A percentile compares a stretch with the other conserved stretches of the same genome.
Conservation (phyloP, 2,329 filamentous ascomycete genomes). For the Alternaria dauci region DNA sequence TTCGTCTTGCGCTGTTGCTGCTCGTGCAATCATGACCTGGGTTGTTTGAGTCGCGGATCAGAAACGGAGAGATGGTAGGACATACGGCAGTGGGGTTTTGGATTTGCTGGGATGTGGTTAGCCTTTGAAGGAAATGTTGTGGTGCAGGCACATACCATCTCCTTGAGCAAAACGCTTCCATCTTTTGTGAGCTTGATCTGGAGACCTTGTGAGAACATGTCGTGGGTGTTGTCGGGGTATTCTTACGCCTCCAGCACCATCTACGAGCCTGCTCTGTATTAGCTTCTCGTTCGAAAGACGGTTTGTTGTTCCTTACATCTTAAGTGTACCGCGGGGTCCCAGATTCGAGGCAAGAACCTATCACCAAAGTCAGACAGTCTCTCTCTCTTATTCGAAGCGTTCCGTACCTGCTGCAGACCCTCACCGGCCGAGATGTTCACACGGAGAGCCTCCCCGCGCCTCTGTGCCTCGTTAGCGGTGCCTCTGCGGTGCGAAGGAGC, state of each 20-base stretch:
- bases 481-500: constrained; percentile 21
- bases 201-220: constrained; percentile 30
- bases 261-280: constrained; percentile 61
- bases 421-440: constrained; percentile 98
- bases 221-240: not conserved
- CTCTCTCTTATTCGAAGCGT: not conserved
- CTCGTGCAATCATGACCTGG: constrained; percentile 74
- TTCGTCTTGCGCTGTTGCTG: constrained; percentile 96
- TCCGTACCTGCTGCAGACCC: constrained; percentile 65
- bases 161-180: constrained; percentile 81
- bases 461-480: constrained; percentile 66
- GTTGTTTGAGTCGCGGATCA: constrained; percentile 15
- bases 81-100: constrained; percentile 94
- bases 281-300: constrained; percentile 53
- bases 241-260: constrained; percentile 67
- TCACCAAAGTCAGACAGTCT: constrained; percentile 48
- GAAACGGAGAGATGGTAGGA: constrained; percentile 6
- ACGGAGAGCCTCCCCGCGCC: constrained; percentile 93
- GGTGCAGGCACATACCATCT: constrained; percentile 62
- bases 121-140: constrained; percentile 1
- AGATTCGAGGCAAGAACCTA: constrained; percentile 96
- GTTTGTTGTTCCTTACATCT: constrained; percentile 77
- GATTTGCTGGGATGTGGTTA: constrained; percentile 70
- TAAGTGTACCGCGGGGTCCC: constrained; percentile 91
- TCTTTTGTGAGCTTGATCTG: constrained; percentile 99